phyloP scores from a whole-genome alignment of 2,329 filamentous ascomycete genomes.

The Claviceps sp. region DNA sequence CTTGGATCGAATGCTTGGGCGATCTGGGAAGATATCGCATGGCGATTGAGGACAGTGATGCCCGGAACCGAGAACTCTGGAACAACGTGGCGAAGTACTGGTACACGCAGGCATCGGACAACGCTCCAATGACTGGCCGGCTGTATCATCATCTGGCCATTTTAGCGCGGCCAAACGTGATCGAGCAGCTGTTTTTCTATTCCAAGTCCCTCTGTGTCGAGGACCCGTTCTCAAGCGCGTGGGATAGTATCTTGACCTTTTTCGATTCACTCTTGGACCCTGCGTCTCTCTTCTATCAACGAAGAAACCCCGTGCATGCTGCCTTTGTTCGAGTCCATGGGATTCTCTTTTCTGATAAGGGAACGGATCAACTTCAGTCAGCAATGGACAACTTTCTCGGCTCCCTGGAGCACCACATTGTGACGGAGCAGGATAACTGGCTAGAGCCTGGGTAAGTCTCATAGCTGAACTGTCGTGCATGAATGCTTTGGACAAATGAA shows the following conservation, averaged over 20 bases:
- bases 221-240: conserved; percentile 52
- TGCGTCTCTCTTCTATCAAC: conserved; percentile 16
- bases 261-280: conserved; percentile 43
- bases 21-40: conserved; percentile 75
- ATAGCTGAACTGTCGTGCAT: too few relatives aligned
- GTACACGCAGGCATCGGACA: conserved; percentile 74
- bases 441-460: conserved; percentile 28
- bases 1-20: conserved; percentile 87
- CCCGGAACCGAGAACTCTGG: conserved; percentile 67
- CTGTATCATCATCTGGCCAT: conserved; percentile 85
- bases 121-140: conserved; percentile 59
- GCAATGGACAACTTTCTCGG: conserved; percentile 36
- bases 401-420: conserved; percentile 44
- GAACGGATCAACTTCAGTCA: conserved; percentile 30
- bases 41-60: conserved; percentile 78
- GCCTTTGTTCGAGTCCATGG: conserved; percentile 52
- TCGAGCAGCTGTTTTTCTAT: conserved; percentile 63
- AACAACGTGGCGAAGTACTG: conserved; percentile 65
- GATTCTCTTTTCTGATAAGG: conserved; percentile 44
- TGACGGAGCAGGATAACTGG: conserved; percentile 34
- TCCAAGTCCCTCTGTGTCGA: conserved; percentile 55
- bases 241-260: conserved; percentile 56
- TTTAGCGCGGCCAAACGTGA: conserved; percentile 52
- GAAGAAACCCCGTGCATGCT: conserved; percentile 33
- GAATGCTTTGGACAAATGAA: too few relatives aligned